phyloP scores from a whole-genome alignment of 208 protist species.

The Trypanosomatidae sp. region DNA sequence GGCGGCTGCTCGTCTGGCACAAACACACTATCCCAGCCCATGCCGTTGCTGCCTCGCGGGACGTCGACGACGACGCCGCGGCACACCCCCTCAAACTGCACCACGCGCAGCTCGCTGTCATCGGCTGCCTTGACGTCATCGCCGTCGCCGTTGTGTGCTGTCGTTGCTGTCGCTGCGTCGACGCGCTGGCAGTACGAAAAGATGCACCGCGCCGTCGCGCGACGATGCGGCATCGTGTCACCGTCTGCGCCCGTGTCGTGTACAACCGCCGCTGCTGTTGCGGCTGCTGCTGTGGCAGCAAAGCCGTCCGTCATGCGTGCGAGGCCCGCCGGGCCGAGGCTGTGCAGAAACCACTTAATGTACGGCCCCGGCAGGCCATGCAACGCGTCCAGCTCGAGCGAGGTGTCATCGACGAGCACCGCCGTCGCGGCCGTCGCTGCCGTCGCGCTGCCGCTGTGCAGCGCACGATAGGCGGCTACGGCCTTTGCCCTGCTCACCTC shows the following conservation, averaged over 20 bases:
- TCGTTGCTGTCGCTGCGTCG: conserved; percentile 3
- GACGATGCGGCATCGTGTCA: conserved; percentile 7
- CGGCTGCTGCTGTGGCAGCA: no score
- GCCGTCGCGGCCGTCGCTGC: conserved; percentile 3
- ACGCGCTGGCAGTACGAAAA: conserved; percentile 23
- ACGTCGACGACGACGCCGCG: conserved; percentile 45
- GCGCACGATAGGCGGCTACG: conserved; percentile 52
- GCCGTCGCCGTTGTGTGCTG: neutral
- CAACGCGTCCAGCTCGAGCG: conserved; percentile 94
- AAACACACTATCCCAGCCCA: conserved; percentile 96
- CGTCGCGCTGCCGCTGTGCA: conserved; percentile 6
- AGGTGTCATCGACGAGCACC: conserved; percentile 96
- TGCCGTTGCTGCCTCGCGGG: conserved; percentile 57
- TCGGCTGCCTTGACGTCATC: no score
- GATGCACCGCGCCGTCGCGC: conserved; percentile 72
- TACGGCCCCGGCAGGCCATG: conserved; percentile 95
- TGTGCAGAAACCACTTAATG: conserved; percentile 97
- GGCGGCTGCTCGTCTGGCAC: conserved; percentile 38
- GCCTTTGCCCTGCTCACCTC: conserved; percentile 92
- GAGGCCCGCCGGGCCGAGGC: conserved; percentile 83
- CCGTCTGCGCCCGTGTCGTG: conserved; percentile 37
- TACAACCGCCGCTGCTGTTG: no score
- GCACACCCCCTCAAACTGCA: conserved; percentile 62
- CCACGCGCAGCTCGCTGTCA: conserved; percentile 7
- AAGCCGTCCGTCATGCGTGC: conserved; percentile 88